Conservation (phyloP, 148 eudicot genomes). For the Amaranthus cruentus region DNA sequence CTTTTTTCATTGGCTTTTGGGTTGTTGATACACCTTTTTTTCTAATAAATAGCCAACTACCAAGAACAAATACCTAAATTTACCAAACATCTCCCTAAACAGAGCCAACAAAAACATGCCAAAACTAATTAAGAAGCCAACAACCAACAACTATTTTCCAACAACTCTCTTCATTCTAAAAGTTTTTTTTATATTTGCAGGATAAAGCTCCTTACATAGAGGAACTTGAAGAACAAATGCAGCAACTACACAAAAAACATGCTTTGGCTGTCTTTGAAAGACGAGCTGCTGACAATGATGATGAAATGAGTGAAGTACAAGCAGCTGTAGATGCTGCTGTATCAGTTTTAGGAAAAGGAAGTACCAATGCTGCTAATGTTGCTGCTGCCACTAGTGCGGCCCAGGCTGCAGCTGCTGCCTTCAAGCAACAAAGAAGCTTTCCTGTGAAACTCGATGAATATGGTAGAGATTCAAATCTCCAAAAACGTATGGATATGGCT, state of each 20-base stretch:
- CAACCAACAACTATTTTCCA: too few species aligned
- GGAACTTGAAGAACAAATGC: constrained; percentile 94
- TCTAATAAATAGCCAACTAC: too few species aligned
- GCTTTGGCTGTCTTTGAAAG: constrained; percentile 64
- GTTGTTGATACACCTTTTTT: too few species aligned
- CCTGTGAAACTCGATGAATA: constrained; percentile 76
- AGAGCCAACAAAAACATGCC: too few species aligned
- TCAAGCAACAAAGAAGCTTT: constrained; percentile 43
- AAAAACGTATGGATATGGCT: constrained; percentile 66
- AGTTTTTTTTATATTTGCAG: constrained; percentile 30
- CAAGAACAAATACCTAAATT: too few species aligned
- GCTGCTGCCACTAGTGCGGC: constrained; percentile 74
- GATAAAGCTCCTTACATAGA: constrained; percentile 91
- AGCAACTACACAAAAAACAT: constrained; percentile 79
- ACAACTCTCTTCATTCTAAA: too few species aligned
- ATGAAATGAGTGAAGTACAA: constrained; percentile 80
- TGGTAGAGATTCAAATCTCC: constrained; percentile 79
- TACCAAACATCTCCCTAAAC: too few species aligned
- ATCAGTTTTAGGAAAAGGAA: constrained; percentile 52
- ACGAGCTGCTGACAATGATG: constrained; percentile 74
- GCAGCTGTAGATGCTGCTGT: constrained; percentile 76
- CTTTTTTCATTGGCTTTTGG: too few species aligned
- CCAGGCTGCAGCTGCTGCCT: constrained; percentile 55
- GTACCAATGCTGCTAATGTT: constrained; percentile 35
- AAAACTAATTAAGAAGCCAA: too few species aligned